These are phyloP conservation scores for Xylariaceae sp. DNA, from an alignment of 2,329 filamentous ascomycete genomes.

Conservation along the genomic window DNA sequence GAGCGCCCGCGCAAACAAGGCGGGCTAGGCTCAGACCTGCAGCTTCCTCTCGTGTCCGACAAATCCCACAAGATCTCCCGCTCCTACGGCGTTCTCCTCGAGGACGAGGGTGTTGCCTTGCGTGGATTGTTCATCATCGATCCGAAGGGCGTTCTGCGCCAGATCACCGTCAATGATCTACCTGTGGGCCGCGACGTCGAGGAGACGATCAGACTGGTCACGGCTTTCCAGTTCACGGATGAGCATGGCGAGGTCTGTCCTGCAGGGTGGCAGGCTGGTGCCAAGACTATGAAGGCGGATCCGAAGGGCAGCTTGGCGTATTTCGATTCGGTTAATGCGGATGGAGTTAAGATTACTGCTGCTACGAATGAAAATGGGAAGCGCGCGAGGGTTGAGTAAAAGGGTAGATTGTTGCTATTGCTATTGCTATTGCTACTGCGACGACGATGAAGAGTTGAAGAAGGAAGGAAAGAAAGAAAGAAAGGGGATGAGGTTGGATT, in stretches of 20 bases:
- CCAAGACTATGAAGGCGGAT: conserved; percentile 48
- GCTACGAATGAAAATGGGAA: conserved; percentile 9
- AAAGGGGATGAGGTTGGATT: conserved; percentile 1
- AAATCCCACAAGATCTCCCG: conserved; percentile 57
- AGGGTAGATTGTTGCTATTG: no score
- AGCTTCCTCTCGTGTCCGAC: conserved; percentile 60
- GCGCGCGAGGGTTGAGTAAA: conserved; percentile 15
- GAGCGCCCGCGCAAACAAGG: conserved; percentile 56
- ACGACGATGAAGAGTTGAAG: not conserved
- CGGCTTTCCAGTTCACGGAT: conserved; percentile 79
- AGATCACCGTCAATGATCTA: conserved; percentile 64
- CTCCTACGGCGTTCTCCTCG: conserved; percentile 60
- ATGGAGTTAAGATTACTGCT: conserved; percentile 23
- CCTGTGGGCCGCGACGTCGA: conserved; percentile 62
- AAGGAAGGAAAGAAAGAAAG: not conserved
- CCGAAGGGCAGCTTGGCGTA: conserved; percentile 50
- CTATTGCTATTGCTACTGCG: no score
- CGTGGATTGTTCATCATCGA: conserved; percentile 65
- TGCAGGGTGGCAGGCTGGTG: conserved; percentile 46
- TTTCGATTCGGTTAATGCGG: conserved; percentile 33
- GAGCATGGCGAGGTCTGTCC: conserved; percentile 74
- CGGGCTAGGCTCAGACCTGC: conserved; percentile 55
- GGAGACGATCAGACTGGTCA: conserved; percentile 61
- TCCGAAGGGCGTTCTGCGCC: conserved; percentile 55
- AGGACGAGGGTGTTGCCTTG: conserved; percentile 60